A percentile compares a stretch with the other conserved stretches of the same genome.
Conservation (phyloP, 352 stramenopile species). For the Phytopythium helicoides region DNA sequence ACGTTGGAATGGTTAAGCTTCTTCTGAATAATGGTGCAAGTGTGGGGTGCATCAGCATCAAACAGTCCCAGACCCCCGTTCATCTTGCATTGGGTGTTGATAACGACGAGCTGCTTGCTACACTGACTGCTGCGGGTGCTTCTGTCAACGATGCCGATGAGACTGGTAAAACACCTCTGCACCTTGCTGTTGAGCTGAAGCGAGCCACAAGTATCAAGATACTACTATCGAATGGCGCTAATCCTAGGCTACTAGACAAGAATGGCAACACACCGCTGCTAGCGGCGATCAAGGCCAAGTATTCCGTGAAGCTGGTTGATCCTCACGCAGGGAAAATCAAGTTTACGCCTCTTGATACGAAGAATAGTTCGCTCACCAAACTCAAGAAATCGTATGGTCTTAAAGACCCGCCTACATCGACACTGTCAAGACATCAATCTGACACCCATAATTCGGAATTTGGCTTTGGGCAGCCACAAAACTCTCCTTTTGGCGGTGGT, state of each 20-base stretch:
- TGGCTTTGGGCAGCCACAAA: too few relatives aligned
- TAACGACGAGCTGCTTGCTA: background rate
- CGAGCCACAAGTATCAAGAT: background rate
- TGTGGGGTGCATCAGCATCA: constrained; percentile 8
- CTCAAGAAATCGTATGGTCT: too few relatives aligned
- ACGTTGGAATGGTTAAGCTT: constrained; percentile 25
- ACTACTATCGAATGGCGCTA: background rate
- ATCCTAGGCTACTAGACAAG: background rate
- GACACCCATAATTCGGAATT: too few relatives aligned
- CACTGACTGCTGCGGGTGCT: background rate
- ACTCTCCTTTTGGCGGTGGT: too few relatives aligned
- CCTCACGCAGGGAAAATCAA: too few relatives aligned
- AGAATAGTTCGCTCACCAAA: too few relatives aligned
- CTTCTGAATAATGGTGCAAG: constrained; percentile 51
- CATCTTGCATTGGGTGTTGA: background rate
- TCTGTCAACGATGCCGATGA: background rate
- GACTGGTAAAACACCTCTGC: background rate
- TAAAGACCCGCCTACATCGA: too few relatives aligned
- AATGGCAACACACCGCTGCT: background rate
- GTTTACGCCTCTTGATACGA: too few relatives aligned
- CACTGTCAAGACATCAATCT: too few relatives aligned
- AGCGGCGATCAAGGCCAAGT: too few relatives aligned
- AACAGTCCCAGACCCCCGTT: background rate
- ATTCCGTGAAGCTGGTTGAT: too few relatives aligned
- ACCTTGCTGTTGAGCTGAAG: background rate